A percentile compares a stretch with the other conserved stretches of the same genome.
Conservation (phyloP, 352 stramenopile genomes). For the Aphanomyces stellatus region DNA sequence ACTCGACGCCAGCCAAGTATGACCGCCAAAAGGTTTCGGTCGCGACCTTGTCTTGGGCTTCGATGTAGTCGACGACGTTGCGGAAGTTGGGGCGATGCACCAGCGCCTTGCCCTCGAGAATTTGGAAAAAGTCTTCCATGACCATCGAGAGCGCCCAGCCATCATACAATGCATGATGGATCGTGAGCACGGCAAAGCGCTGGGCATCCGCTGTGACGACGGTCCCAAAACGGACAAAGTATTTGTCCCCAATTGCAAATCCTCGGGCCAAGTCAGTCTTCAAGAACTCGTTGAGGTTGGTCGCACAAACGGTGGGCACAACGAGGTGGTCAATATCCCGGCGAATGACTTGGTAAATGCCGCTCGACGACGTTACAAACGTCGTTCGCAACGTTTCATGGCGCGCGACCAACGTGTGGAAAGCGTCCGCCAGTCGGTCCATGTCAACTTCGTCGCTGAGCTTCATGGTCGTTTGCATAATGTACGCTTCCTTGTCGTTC, state of each 20-base stretch:
- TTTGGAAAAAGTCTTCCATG: not conserved
- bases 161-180: constrained; percentile 1
- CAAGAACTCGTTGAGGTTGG: not conserved
- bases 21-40: not conserved
- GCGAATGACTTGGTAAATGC: not conserved
- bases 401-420: not conserved
- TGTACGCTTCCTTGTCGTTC: not conserved
- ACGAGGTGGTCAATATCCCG: not conserved
- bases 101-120: not conserved
- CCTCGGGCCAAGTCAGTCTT: not conserved
- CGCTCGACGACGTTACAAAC: not conserved
- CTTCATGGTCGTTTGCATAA: not conserved
- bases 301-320: not conserved
- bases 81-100: not conserved
- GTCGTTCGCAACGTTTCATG: not conserved
- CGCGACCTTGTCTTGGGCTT: not conserved
- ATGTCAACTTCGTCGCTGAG: not conserved
- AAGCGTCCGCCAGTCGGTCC: not conserved
- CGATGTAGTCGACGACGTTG: constrained; percentile 1
- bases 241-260: not conserved
- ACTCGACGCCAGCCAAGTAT: not conserved
- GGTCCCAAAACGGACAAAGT: not conserved
- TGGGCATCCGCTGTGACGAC: not conserved
- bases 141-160: not conserved
- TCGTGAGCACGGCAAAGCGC: not conserved